Evolutionary conservation across 2,329 filamentous ascomycete genomes (phyloP).

Genomic region (Cladorrhinum sp.): DNA sequence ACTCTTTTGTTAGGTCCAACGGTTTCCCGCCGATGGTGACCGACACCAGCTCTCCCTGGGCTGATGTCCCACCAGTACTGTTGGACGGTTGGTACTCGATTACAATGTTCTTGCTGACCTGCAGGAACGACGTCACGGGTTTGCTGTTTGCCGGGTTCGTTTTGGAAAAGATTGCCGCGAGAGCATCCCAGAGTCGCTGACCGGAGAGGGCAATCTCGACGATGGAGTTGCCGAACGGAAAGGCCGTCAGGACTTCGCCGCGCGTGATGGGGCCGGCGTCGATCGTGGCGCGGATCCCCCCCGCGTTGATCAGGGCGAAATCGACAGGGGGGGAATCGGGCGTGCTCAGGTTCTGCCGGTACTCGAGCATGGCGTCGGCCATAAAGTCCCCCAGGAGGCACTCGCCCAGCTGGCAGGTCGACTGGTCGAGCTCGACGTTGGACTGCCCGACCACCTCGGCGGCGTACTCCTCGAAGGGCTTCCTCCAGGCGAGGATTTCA

Average conservation of each 20-base stretch:
- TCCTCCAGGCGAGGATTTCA: conserved; percentile 57
- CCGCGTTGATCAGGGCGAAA: conserved; percentile 63
- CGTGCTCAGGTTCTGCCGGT: conserved; percentile 49
- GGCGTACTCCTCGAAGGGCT: conserved; percentile 59
- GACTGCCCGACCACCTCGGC: conserved; percentile 55
- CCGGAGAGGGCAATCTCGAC: conserved; percentile 56
- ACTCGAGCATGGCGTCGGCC: conserved; percentile 59
- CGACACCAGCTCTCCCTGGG: conserved; percentile 49
- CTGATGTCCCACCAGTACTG: conserved; percentile 28
- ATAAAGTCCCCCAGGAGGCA: conserved; percentile 57
- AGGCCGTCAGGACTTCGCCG: conserved; percentile 60
- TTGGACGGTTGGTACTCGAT: conserved; percentile 54
- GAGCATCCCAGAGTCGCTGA: conserved; percentile 51
- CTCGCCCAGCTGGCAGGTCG: conserved; percentile 55
- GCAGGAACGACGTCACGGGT: conserved; percentile 56
- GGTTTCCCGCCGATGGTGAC: conserved; percentile 49
- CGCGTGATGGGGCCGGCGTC: conserved; percentile 59
- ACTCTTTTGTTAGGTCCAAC: conserved; percentile 45
- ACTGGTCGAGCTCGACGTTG: conserved; percentile 57
- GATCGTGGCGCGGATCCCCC: conserved; percentile 62
- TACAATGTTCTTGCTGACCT: conserved; percentile 56
- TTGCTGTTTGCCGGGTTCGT: conserved; percentile 54
- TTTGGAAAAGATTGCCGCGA: conserved; percentile 57
- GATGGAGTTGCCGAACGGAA: conserved; percentile 64
- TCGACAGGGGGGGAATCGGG: conserved; percentile 40